Percentiles rank a stretch among this genome's conserved stretches.
Conservation (phyloP, 805 yeast species). For the Zygoascus ofunaensis region DNA sequence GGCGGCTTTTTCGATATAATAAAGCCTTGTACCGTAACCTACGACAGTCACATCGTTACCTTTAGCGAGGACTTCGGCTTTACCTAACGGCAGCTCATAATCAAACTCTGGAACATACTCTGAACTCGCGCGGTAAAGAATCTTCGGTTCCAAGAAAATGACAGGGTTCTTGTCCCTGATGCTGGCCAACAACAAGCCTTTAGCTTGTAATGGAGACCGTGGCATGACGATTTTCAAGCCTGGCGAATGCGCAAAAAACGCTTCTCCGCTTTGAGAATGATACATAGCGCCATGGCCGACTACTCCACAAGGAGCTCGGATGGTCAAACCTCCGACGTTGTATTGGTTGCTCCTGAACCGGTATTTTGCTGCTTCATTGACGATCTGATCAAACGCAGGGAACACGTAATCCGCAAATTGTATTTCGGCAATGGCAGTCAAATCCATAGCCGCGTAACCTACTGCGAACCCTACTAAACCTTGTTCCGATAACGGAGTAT, state of each 20-base stretch:
- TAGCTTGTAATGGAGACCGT: constrained; percentile 81
- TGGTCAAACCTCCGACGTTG: constrained; percentile 86
- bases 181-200: constrained; percentile 83
- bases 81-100: constrained; percentile 75
- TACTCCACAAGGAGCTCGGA: constrained; percentile 95
- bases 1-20: constrained; percentile 74
- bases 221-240: constrained; percentile 90
- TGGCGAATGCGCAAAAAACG: constrained; percentile 91
- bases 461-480: constrained; percentile 84
- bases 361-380: constrained; percentile 93
- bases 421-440: constrained; percentile 87
- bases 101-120: constrained; percentile 79
- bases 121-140: constrained; percentile 74
- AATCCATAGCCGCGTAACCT: constrained; percentile 81
- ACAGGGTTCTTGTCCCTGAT: constrained; percentile 95
- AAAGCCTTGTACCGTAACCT: constrained; percentile 77
- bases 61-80: constrained; percentile 76
- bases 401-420: constrained; percentile 95
- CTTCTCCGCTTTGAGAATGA: constrained; percentile 89
- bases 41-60: constrained; percentile 78
- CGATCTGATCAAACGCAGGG: constrained; percentile 93
- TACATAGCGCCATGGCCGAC: constrained; percentile 97
- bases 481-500: constrained; percentile 93
- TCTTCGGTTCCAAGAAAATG: constrained; percentile 83
- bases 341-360: constrained; percentile 87